Base-by-base conservation (phyloP, 495 filamentous ascomycete genomes). In the Thermochaetoides thermophila region DNA sequence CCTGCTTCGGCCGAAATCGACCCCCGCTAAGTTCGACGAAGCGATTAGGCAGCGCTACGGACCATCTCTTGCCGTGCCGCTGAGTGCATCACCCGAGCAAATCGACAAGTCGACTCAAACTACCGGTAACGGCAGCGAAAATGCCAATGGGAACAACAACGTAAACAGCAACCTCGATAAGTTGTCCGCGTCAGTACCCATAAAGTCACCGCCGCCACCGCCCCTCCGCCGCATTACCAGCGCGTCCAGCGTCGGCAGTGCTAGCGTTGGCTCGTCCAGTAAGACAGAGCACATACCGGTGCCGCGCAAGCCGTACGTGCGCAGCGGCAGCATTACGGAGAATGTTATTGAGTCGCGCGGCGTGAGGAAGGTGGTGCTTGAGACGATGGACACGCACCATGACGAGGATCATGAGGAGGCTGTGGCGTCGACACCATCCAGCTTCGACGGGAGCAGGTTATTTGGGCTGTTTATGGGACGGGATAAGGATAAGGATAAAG, bases 241-340 rank as follows among this genome's bases (percentile, higher is more conserved):
- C n/a, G n/a, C n/a, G n/a, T n/a, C n/a, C n/a, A n/a, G n/a, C n/a
- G n/a, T n/a, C n/a, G n/a, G n/a, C n/a, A n/a, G n/a, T n/a, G n/a
- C n/a, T n/a, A n/a, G n/a, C n/a, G n/a, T n/a, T n/a, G n/a, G n/a
- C n/a, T n/a, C n/a, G n/a, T n/a, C n/a, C n/a, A n/a, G n/a, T n/a
- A n/a, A 39, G 16, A 39, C 36, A 19, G 44, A 45, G 9, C 37
- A 27, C 31, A 33, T 14, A 10, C 34, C 41, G 4, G 19, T 29
- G 6, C 46, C 50, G 3, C 46, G 49, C 3, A 73, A 70, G 32
- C 61, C 63, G 28, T 64, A 68, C 22, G 78, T 80, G 1, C 72
- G 83, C 22, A 85, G 78, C 43, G 85, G 85, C 8, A 85, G 78
- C 53, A 92, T 94, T 45, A 87, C 83, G 0, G 84, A 92, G 55